Evolutionary conservation across 768 basidiomycete genomes (phyloP).

Genomic region (Dacryopinax spathularia): DNA sequence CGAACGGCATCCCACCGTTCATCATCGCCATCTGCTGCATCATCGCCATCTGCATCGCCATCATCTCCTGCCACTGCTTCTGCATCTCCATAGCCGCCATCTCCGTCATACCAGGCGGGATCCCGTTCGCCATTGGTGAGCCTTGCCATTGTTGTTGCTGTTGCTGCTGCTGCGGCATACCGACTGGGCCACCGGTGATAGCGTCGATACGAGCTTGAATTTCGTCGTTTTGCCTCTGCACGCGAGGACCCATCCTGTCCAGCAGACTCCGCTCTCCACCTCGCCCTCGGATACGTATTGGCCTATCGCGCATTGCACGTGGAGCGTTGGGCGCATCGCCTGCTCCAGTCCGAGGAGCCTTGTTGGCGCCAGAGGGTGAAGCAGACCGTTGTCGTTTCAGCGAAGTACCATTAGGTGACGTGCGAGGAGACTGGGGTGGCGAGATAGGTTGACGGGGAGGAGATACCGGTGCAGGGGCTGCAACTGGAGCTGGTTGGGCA

Average conservation of each 20-base stretch:
- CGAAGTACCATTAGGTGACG: constrained; percentile 15
- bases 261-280: constrained; percentile 48
- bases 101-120: constrained; percentile 35
- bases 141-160: constrained; percentile 25
- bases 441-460: constrained; percentile 19
- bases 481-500: constrained; percentile 21
- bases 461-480: constrained; percentile 22
- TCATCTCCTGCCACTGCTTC: constrained; percentile 66
- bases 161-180: constrained; percentile 20
- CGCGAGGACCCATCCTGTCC: constrained; percentile 51
- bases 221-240: constrained; percentile 33
- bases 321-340: constrained; percentile 68
- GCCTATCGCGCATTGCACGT: constrained; percentile 51
- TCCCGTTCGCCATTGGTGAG: constrained; percentile 19
- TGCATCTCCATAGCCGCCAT: constrained; percentile 42
- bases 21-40: constrained; percentile 85
- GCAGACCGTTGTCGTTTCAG: constrained; percentile 17
- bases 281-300: constrained; percentile 24
- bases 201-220: constrained; percentile 69
- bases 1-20: constrained; percentile 42
- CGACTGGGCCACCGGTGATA: constrained; percentile 32
- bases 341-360: constrained; percentile 53
- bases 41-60: constrained; percentile 83
- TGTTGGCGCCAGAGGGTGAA: constrained; percentile 31
- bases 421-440: constrained; percentile 13